Evolutionary conservation across 2,329 filamentous ascomycete species (phyloP).

Genomic region (Boeremia lycopersici): DNA sequence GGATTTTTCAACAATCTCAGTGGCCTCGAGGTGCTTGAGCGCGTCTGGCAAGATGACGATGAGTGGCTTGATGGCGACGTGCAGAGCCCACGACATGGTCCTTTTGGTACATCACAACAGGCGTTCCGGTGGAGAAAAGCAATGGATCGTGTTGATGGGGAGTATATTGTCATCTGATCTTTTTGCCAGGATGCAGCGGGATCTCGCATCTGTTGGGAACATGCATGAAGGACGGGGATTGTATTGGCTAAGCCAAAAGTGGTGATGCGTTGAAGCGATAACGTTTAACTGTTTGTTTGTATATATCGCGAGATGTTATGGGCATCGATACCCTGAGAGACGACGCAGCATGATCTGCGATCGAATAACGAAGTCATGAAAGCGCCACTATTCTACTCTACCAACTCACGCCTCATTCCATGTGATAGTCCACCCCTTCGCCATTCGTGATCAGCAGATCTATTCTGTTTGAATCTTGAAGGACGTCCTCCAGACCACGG

Average conservation of each 20-base stretch:
- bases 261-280: slow-evolving; percentile 15
- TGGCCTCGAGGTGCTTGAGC: slow-evolving; percentile 83
- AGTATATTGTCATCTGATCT: slow-evolving; percentile 58
- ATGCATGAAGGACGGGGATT: slow-evolving; percentile 14
- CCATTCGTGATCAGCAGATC: not conserved
- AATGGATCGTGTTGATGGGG: slow-evolving; percentile 58
- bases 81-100: slow-evolving; percentile 23
- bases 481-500: not conserved
- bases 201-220: slow-evolving; percentile 21
- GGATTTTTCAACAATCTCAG: slow-evolving; percentile 94
- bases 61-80: slow-evolving; percentile 35
- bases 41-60: slow-evolving; percentile 72
- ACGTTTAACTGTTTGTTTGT: slow-evolving; percentile 13
- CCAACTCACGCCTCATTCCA: not conserved
- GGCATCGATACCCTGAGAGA: slow-evolving; percentile 13
- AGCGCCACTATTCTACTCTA: slow-evolving; percentile 14
- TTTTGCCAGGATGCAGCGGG: slow-evolving; percentile 10
- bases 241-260: slow-evolving; percentile 16
- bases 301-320: slow-evolving; percentile 12
- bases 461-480: not conserved
- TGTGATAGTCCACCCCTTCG: not conserved
- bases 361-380: slow-evolving; percentile 18
- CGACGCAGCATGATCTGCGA: slow-evolving; percentile 13
- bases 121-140: slow-evolving; percentile 57
- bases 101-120: slow-evolving; percentile 38